Base-by-base conservation (phyloP, 2,329 filamentous ascomycete species). In the Alternaria sp. region DNA sequence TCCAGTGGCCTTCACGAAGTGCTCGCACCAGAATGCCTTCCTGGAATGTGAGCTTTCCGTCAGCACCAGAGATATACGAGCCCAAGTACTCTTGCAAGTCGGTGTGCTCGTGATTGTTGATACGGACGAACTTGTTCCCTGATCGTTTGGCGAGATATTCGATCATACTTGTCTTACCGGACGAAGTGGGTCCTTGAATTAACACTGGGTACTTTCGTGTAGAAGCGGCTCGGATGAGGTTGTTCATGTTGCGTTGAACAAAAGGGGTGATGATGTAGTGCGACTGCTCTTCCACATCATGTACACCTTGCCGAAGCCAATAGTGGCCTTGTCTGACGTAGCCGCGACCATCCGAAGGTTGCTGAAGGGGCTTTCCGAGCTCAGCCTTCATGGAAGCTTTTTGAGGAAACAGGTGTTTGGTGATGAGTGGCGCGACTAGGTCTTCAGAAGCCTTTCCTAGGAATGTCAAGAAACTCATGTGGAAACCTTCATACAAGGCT, bases 21-120 rank as follows among this genome's bases (percentile, higher is more conserved):
- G 95, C 95, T 76, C 95, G 92, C 0, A 99, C 94, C 7, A 99
- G 84, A 4, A 98, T 85, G 54, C 95, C 95, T 79, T 99, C 96
- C 76, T 97, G 93, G 72, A 97, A 99, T 11, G 85, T 87, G 43
- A 99, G 84, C 62, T 91, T 92, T 5, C 96, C 96, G 74, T 97
- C 91, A 0, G 89, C 81, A 25, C 90, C 92, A 2, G 95, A 97
- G 1, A 97, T 84, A 69, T 99, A 99, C 0, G 93, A 97, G 18
- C 95, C 95, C 6, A 99, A 83, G 73, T 99, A 99, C 76, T 99
- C 96, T 78, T 99, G 95, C 38, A 99, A 83, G 78, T 99, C 95
- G 0, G 95, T 99, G 74, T 99, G 95, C 75, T 99, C 96, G 79
- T 99, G 95, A 70, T 99, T 99, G 81, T 99, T 99, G 83, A 99